Base-by-base conservation (phyloP, 768 basidiomycete species). In the Dacryopinax spathularia region DNA sequence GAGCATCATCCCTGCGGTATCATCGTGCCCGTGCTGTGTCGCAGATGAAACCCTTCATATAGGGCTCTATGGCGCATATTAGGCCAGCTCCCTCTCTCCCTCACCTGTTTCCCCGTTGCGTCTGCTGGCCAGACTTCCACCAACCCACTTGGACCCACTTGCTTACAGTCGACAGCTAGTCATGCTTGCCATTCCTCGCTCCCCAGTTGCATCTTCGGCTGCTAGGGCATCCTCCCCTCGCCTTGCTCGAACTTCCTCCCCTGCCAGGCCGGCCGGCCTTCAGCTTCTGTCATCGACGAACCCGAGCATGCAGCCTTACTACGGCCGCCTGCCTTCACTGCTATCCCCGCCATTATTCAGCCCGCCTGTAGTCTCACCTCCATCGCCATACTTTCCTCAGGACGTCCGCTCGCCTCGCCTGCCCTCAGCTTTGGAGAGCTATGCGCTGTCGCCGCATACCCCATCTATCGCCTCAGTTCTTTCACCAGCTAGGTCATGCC, bases 31-130 rank as follows among this genome's bases (percentile, higher is more conserved):
- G 48, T 56, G 48, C 48, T 10, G 12, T n/a, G 12, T 10, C 29
- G 25, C 48, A n/a, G n/a, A n/a, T 56, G 48, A 56, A 56, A 56
- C 48, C n/a, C 25, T 56, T 27, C 48, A 56, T 56, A 56, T 56
- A 56, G n/a, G n/a, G n/a, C n/a, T 56, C 48, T 31, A 27, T n/a
- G 25, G 9, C 25, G 25, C 13, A 10, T 56, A n/a, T 41, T 41
- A 41, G 22, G 39, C 15, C 3, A 5, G 48, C 48, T 25, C 13
- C 3, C 5, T 27, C 22, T 6, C 25, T 13, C 20, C 48, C 7
- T 56, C 25, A 29, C 25, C 25, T 29, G 25, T 29, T 29, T 31
- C 31, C 48, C 22, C 29, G 25, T 29, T 29, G 31, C 25, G 48
- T 56, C 48, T 56, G 48, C 48, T 56, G 48, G 48, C 29, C 48